Evolutionary conservation across 2,329 filamentous ascomycete species (phyloP), one percentile per base, ranked within the genome.

Genomic region (Aspergillus nomiae): DNA sequence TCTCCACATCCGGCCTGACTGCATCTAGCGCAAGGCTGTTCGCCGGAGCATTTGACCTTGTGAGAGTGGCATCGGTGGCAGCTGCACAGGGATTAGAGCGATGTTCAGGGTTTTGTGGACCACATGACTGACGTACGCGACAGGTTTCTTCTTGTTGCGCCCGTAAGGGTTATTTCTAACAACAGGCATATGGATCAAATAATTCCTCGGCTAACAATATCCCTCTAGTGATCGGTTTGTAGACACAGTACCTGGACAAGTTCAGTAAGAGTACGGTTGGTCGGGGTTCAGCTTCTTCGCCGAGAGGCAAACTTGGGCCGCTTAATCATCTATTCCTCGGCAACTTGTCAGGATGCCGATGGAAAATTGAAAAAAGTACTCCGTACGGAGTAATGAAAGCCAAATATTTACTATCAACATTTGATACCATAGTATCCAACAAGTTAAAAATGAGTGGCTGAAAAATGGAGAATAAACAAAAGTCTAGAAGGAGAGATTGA

Each of bases 31-130:
- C 79, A 81, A 4, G 79, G 79, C n/a, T 75, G 71, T 24, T 74
- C 71, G 1, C 79, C 79, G 0, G 78, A 80, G 60, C 79, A 81
- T 64, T 77, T 81, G 34, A 80, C 77, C 60, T 81, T 81, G n/a
- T 79, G 78, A 0, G 70, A 62, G 67, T 81, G 79, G 48, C 79
- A 81, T 57, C 77, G 70, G 63, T 77, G 73, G 41, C 78, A 81
- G 9, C 71, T 70, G 36, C 26, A 48, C 21, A 60, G 55, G 55
- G 59, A 26, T 30, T 38, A 58, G 57, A 32, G 10, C 19, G 32
- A 21, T 30, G 7, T 50, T 19, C 14, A 50, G 26, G 26, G 12
- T 28, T 19, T 10, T 3, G 26, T 19, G 26, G 16, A 16, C 26
- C 8, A 30, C 26, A 19, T 30, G 21, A 67, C 63, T 30, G 21